phyloP scores from a whole-genome alignment of 331 rosid species.

The Dryas integrifolia region DNA sequence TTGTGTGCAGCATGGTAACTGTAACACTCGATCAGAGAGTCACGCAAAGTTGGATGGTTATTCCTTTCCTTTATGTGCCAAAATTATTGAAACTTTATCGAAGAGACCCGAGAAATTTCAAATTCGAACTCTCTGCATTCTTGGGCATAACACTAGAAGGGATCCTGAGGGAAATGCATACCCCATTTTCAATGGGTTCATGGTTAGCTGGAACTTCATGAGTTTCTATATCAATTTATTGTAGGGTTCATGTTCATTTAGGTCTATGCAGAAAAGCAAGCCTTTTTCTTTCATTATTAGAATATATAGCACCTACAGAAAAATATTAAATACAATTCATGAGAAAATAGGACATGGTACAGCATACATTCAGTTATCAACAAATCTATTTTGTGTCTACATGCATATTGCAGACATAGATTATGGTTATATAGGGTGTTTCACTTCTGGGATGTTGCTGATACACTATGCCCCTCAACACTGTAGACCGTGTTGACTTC shows the following conservation, averaged over 20 bases:
- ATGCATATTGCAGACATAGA: neutral
- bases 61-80: conserved; percentile 65
- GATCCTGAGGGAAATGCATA: conserved; percentile 50
- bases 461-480: too few relatives aligned
- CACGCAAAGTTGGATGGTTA: conserved; percentile 42
- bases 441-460: too few relatives aligned
- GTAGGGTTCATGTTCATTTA: conserved; percentile 12
- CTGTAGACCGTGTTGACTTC: too few relatives aligned
- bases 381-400: neutral
- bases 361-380: neutral
- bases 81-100: conserved; percentile 54
- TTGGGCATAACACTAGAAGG: conserved; percentile 70
- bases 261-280: neutral
- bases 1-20: conserved; percentile 64
- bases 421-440: too few relatives aligned
- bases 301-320: neutral
- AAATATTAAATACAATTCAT: neutral
- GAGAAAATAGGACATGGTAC: neutral
- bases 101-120: conserved; percentile 71
- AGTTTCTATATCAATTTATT: conserved; percentile 19
- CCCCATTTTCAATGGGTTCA: conserved; percentile 69
- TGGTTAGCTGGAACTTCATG: conserved; percentile 49
- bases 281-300: neutral
- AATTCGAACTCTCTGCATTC: conserved; percentile 63
- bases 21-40: conserved; percentile 32